Base-by-base conservation (phyloP, 306 rosid species). In the Pyrus pyrifolia region DNA sequence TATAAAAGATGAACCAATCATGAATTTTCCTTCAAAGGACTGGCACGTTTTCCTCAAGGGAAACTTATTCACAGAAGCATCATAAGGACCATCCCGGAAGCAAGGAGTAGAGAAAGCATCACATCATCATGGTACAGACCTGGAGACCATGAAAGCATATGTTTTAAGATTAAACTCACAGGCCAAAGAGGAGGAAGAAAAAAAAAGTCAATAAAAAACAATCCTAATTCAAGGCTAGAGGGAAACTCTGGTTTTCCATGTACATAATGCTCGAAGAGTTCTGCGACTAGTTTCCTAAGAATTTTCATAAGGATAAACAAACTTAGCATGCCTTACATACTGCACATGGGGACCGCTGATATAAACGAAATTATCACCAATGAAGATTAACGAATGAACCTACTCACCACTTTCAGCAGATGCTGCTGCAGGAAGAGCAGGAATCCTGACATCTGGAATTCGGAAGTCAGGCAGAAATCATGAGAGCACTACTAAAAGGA, bases 341-440 rank as follows among this genome's bases (percentile, higher is more conserved):
- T 25, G 33, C 76, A 22, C 14, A 4, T 4, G 35, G 49, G 49
- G 30, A 71, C 22, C 0, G 18, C 57, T 73, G 14, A 40, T 25
- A 59, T 17, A 40, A 42, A 40, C 68, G 23, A 23, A 59, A 73
- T 40, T 18, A 59, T 53, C 58, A 59, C 19, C 3, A 27, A 73
- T 4, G 6, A 31, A 35, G 70, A 25, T 60, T 25, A 13, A 23
- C 4, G 33, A 33, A 63, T 38, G 53, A 44, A 72, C 22, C 19
- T 63, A 23, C 78, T 83, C 87, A 95, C 99, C 83, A 49, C 19
- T 88, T 83, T 87, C 90, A 75, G 88, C 81, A 53, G 93, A 83
- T 75, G 99, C 93, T 68, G 96, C 99, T 0, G 97, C 99, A 64
- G 99, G 99, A 83, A 95, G 99, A 30, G 99, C 97, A 61, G 99